Conservation (phyloP, 2,329 filamentous ascomycete genomes). For the Fusarium piperis region DNA sequence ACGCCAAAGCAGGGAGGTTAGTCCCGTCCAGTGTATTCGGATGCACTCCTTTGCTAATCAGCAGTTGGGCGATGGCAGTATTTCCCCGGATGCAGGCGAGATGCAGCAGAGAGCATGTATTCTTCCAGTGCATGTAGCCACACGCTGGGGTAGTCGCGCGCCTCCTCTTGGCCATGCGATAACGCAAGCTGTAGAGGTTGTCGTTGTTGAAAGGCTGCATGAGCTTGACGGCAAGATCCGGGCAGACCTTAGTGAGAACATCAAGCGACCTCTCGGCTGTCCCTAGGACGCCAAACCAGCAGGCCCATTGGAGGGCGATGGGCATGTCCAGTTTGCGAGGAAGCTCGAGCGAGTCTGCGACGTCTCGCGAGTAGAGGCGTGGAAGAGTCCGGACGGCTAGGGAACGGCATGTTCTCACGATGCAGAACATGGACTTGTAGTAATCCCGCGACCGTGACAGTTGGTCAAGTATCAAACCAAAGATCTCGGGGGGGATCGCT, state of each 20-base stretch:
- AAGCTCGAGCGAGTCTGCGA: conserved; percentile 1
- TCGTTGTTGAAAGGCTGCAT: conserved; percentile 8
- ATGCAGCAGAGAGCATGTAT: conserved; percentile 21
- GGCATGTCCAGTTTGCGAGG: conserved; percentile 7
- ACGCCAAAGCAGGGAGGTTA: conserved; percentile 15
- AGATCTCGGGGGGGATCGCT: conserved; percentile 24
- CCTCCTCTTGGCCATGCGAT: not conserved
- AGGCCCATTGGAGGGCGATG: conserved; percentile 25
- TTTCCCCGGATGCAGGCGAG: conserved; percentile 32
- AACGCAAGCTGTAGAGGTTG: conserved; percentile 13
- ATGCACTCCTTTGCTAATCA: conserved; percentile 8
- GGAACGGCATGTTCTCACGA: conserved; percentile 13
- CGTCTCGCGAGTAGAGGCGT: conserved; percentile 19
- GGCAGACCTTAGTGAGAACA: not conserved
- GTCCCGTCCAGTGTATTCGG: conserved; percentile 10
- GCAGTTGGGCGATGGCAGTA: conserved; percentile 17
- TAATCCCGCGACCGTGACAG: conserved; percentile 1
- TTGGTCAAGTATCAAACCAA: conserved; percentile 18
- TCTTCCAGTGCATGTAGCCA: conserved; percentile 19
- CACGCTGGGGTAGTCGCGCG: not conserved
- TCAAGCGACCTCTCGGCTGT: conserved; percentile 18
- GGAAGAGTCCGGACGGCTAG: conserved; percentile 8
- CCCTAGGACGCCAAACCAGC: conserved; percentile 27
- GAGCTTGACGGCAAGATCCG: conserved; percentile 8
- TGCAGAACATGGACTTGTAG: conserved; percentile 6